phyloP scores from a whole-genome alignment of 805 yeast species.

The Huiozyma sinensis region DNA sequence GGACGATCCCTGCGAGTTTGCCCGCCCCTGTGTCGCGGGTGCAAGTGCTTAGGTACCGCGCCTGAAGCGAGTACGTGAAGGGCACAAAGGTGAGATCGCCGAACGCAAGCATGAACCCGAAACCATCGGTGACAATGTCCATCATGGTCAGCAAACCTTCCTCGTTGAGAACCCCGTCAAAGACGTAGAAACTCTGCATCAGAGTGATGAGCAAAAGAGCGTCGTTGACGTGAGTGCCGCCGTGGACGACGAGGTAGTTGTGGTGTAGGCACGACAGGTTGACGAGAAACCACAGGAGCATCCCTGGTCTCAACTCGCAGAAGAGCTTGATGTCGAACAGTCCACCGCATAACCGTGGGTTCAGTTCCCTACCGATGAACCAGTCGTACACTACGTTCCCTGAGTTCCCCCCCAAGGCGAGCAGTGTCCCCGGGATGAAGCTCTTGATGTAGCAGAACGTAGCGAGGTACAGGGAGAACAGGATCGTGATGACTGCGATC shows the following conservation, averaged over 20 bases:
- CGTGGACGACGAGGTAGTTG: slow-evolving; percentile 41
- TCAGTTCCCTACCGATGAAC: slow-evolving; percentile 94
- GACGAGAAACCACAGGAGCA: slow-evolving; percentile 73
- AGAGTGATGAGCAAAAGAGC: slow-evolving; percentile 59
- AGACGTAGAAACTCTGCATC: slow-evolving; percentile 70
- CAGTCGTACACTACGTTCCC: slow-evolving; percentile 72
- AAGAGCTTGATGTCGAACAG: slow-evolving; percentile 79
- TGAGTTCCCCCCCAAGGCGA: slow-evolving; percentile 82
- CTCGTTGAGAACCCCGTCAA: slow-evolving; percentile 89
- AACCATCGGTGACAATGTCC: slow-evolving; percentile 93
- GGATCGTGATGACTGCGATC: slow-evolving; percentile 49
- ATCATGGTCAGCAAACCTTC: slow-evolving; percentile 87
- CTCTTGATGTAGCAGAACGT: slow-evolving; percentile 56
- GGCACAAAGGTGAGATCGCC: slow-evolving; percentile 93
- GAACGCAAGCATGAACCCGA: slow-evolving; percentile 91
- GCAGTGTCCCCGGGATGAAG: slow-evolving; percentile 56
- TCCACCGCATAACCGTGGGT: slow-evolving; percentile 67
- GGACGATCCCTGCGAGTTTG: slow-evolving; percentile 29
- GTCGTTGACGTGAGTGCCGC: slow-evolving; percentile 49
- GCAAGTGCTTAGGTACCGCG: slow-evolving; percentile 65
- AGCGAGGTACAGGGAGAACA: slow-evolving; percentile 56
- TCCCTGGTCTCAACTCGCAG: slow-evolving; percentile 91
- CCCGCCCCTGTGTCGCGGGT: slow-evolving; percentile 32
- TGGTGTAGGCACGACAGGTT: slow-evolving; percentile 73
- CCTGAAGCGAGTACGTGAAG: slow-evolving; percentile 78